Evolutionary conservation across 192 early-diverging fungal genomes (phyloP), one percentile per base, ranked within the genome.

Genomic region (Gaertneriomyces semiglobifer): DNA sequence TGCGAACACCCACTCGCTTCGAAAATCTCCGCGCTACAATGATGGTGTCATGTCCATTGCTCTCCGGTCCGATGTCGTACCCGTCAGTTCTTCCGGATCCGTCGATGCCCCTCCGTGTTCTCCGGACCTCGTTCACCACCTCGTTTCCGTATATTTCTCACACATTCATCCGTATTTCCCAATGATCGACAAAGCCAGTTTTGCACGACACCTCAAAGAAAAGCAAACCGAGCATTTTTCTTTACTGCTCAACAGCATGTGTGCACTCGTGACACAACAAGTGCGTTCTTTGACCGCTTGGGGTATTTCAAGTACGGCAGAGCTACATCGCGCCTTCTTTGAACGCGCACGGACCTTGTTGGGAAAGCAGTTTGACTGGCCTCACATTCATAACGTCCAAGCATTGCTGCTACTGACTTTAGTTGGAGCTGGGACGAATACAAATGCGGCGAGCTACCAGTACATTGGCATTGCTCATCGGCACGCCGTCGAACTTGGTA

Each of bases 81-180:
- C 74, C 7, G 65, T 61, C 5, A 77, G 77, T 61, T 51, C 62
- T 39, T 10, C 53, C 12, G 47, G 59, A 44, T 71, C 62, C 6
- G 44, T 50, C 46, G 74, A 81, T 40, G 57, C 68, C 41, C 71
- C 74, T 33, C 79, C 79, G 1, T 81, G 79, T 68, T 70, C 70
- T 4, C 68, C 72, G 7, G 75, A 75, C 16, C 74, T 77, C 11
- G 70, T 78, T 16, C 68, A 79, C 44, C 76, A 78, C 55, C 69
- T 81, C 6, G 74, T 81, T 8, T 64, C 69, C 16, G 53, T 80
- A 18, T 81, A 81, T 53, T 81, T 81, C 60, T 60, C 72, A 6
- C 80, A 81, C 63, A 60, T 80, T 8, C 80, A 81, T 56, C 77
- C 80, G 5, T 79, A 77, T 54, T 77, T 79, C 43, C 80, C 80